Evolutionary conservation across 2,329 filamentous ascomycete genomes (phyloP), one percentile per base, ranked within the genome.

Genomic region (Magnaporthiopsis poae): DNA sequence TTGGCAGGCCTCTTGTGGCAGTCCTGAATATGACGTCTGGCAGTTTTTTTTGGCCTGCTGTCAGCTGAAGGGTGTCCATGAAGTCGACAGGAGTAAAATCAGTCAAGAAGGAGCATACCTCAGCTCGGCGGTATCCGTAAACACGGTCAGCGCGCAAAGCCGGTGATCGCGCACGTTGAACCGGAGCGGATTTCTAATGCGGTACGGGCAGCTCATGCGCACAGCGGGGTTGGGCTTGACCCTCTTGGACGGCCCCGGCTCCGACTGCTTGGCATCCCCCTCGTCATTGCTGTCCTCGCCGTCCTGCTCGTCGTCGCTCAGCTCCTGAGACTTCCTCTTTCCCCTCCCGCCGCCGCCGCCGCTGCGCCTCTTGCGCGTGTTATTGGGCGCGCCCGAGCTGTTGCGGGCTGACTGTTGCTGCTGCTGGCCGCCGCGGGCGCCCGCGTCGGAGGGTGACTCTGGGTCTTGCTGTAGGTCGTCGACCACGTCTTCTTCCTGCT

Each of bases 11-110:
- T 36, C 36, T 31, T 68, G 46, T 68, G 67, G 39, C 56, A 64
- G 59, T 68, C 67, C 59, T 68, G 62, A 33, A 68, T 68, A 13
- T 68, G 67, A 12, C 65, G 65, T 25, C 67, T 68, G 13, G 27
- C 25, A 3, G 9, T 65, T 27, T 27, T 27, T 27, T 31, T 25
- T 52, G 3, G 15, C 31, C 4, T 29, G 25, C 18, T 33, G 31
- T 56, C 46, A 60, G 3, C 36, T 59, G 35, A 29, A 29, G 25
- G 31, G n/a, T 52, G 63, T 31, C 63, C n/a, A 56, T 8, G 61
- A 36, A 11, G 21, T 12, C 33, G 27, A 12, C 11, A 3, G 31
- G 36, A 9, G 62, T 29, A 21, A 33, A 9, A 46, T 29, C 21
- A 33, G n/a, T 33, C 2, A 7, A 31, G 12, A 13, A 36, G 2